Conservation (phyloP, 768 basidiomycete genomes). For the Boletus vinaceobasis region DNA sequence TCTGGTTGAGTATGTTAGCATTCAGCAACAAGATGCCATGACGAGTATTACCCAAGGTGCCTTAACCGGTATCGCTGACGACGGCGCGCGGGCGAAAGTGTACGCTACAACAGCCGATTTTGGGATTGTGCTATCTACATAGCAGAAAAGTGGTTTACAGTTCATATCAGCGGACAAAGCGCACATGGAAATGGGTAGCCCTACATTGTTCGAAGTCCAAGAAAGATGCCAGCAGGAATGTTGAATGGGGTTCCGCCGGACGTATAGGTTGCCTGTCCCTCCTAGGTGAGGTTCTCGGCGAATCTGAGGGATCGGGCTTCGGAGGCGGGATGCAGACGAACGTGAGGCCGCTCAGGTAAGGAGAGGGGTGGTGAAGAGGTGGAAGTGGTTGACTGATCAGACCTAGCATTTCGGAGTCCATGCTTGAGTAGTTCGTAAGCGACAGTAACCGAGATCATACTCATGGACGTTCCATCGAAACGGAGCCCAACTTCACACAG, state of each 20-base stretch:
- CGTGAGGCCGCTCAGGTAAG: conserved; percentile 40
- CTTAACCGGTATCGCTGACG: conserved; percentile 19
- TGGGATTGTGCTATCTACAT: conserved; percentile 37
- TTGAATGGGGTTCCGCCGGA: conserved; percentile 28
- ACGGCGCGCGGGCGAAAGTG: conserved; percentile 32
- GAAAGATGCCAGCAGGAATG: conserved; percentile 51
- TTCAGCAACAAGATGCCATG: not conserved
- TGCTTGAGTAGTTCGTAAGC: conserved; percentile 1
- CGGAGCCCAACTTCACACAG: conserved; percentile 56
- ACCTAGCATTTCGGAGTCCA: conserved; percentile 27
- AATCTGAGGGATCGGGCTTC: conserved; percentile 24
- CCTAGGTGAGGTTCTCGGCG: conserved; percentile 25
- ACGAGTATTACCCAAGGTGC: conserved; percentile 39
- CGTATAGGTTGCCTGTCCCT: conserved; percentile 25
- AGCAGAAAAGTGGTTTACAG: conserved; percentile 35
- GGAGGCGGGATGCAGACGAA: conserved; percentile 44
- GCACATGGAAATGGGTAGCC: conserved; percentile 15
- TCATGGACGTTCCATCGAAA: conserved; percentile 42
- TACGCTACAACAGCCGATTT: conserved; percentile 36
- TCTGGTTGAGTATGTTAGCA: conserved; percentile 14
- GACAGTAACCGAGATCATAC: conserved; percentile 32
- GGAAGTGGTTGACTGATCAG: conserved; percentile 43
- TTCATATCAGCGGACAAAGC: not conserved
- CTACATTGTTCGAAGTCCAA: conserved; percentile 64
- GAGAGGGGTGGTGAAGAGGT: conserved; percentile 38